Base-by-base conservation (phyloP, 164 flowering plant genomes). In the Sextonia rubra region DNA sequence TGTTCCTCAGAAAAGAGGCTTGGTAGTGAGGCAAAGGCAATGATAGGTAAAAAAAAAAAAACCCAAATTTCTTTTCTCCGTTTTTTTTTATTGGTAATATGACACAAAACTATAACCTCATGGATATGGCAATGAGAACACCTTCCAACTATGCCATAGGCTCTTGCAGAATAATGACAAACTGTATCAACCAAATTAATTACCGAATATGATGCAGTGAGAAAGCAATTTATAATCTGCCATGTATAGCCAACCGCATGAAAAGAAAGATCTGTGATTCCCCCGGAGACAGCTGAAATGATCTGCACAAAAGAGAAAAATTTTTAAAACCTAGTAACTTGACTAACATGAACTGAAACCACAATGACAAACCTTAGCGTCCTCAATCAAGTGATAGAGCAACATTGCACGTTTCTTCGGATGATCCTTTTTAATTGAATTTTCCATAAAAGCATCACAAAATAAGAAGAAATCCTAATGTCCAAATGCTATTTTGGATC, bases 191-290 rank as follows among this genome's bases (percentile, higher is more conserved):
- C 32, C 24, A 47, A 48, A 80, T 44, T 73, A 86, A 87, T 85
- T 85, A 96, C 99, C 77, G 99, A 96, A 85, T 96, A 96, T 55
- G 99, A 90, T 62, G 99, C 99, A 26, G 99, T 96, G 78, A 96
- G 78, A 77, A 93, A 88, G 80, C 99, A 96, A 76, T 96, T 96
- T 8, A 86, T 47, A 48, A 90, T 70, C 77, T 96, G 99, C 98
- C 99, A 96, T 44, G 88, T 77, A 79, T 96, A 96, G 70, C 99
- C 99, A 80, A 87, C 78, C 8, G 97, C 95, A 80, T 93, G 86
- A 75, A 96, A 96, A 49, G 97, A 86, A 37, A 93, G 80, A 85
- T 96, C 99, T 5, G 99, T 96, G 55, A 96, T 79, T 61, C 99
- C 98, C 68, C 98, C 99, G 79, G 95, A 88, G 67, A 96, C 77